Percentiles rank a stretch among this genome's conserved stretches.
Evolutionary conservation across 192 early-diverging fungal species (phyloP).

Genomic region (Podila minutissima): DNA sequence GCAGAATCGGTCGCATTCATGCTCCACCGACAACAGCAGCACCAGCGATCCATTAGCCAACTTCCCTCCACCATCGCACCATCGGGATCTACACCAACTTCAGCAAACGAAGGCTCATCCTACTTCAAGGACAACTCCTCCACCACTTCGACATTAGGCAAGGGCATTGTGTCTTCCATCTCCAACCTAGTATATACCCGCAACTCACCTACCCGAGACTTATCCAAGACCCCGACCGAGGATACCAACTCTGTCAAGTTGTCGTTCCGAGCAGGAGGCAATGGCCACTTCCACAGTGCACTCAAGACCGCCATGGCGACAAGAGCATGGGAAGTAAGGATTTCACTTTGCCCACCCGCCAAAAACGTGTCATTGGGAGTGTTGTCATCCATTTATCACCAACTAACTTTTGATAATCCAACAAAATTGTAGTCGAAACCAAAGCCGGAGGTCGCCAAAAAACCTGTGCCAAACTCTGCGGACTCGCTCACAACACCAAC

Average conservation of each 20-base stretch:
- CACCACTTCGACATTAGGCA: neutral
- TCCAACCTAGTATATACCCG: slow-evolving; percentile 13
- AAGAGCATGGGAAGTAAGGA: slow-evolving; percentile 72
- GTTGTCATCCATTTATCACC: neutral
- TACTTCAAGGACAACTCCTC: neutral
- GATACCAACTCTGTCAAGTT: slow-evolving; percentile 67
- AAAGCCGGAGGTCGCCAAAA: slow-evolving; percentile 14
- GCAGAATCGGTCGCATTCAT: slow-evolving; percentile 24
- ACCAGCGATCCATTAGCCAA: slow-evolving; percentile 38
- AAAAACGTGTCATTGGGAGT: neutral
- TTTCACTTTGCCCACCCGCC: neutral
- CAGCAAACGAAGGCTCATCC: neutral
- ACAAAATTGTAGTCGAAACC: slow-evolving; percentile 10
- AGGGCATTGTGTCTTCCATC: slow-evolving; percentile 9
- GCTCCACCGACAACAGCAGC: slow-evolving; percentile 43
- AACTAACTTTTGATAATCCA: neutral
- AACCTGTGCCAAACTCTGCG: neutral
- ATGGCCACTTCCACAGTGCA: slow-evolving; percentile 63
- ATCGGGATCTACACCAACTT: neutral
- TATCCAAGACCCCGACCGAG: slow-evolving; percentile 12
- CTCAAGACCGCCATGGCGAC: slow-evolving; percentile 70
- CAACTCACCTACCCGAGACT: neutral
- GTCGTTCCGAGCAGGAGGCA: slow-evolving; percentile 83
- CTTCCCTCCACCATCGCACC: slow-evolving; percentile 7
- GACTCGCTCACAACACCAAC: neutral